Evolutionary conservation across 2,329 filamentous ascomycete species (phyloP).

Genomic region (Aspergillus neoniger): DNA sequence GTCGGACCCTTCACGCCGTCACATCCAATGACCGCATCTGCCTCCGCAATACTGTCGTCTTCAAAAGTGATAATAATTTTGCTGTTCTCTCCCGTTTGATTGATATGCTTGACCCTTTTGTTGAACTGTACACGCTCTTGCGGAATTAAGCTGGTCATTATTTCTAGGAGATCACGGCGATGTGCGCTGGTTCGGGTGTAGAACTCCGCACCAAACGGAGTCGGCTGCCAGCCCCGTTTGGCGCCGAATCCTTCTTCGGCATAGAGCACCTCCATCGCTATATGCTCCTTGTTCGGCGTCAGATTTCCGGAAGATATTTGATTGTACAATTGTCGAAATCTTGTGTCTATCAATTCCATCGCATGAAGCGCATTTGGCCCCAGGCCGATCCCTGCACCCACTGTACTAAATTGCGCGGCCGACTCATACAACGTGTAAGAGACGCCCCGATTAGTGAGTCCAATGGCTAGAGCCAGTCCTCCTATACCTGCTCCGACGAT

Average conservation of each 20-base stretch:
- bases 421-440: conserved; percentile 58
- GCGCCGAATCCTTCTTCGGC: conserved; percentile 26
- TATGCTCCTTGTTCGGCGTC: conserved; percentile 33
- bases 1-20: not conserved
- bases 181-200: conserved; percentile 26
- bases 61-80: not conserved
- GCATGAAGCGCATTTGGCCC: conserved; percentile 58
- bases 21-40: not conserved
- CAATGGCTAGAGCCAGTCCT: conserved; percentile 57
- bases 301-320: conserved; percentile 22
- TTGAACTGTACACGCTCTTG: conserved; percentile 34
- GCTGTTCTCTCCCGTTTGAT: conserved; percentile 10
- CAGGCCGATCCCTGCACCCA: conserved; percentile 60
- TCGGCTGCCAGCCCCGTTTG: not conserved
- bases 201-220: not conserved
- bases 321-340: conserved; percentile 32
- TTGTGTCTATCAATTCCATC: conserved; percentile 55
- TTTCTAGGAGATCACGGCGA: conserved; percentile 37
- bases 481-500: conserved; percentile 63
- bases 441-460: conserved; percentile 49
- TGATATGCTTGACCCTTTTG: conserved; percentile 30
- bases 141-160: conserved; percentile 34
- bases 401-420: conserved; percentile 56
- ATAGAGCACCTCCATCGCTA: conserved; percentile 36
- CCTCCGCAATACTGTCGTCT: not conserved